Evolutionary conservation across 2,329 filamentous ascomycete species (phyloP), one percentile per base, ranked within the genome.

Genomic region (Cercospora zeae-maydis): DNA sequence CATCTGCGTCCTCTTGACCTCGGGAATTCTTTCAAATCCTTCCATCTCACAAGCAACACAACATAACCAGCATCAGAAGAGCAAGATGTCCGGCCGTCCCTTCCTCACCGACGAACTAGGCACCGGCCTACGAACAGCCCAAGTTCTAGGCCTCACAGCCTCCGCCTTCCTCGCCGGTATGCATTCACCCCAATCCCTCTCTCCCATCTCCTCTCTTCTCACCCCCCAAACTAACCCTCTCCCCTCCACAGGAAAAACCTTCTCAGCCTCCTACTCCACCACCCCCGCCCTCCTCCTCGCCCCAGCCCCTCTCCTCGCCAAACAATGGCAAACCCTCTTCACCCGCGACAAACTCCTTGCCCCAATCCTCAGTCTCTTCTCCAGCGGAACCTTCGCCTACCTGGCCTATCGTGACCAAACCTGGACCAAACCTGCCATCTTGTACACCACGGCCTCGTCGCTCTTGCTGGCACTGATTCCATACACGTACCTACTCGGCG

Each of bases 241-340:
- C 14, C 7, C 34, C 21, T 31, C 19, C n/a, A 45, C 75, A 76
- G 77, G 63, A 66, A 74, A 66, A 59, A 76, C 73, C 31, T 72
- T 71, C 56, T 59, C 72, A 69, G 13, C 67, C 60, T 61, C 66
- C 75, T 58, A 84, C 82, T 5, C 68, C 77, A 70, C 75, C 79
- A 62, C 65, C 77, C 85, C 85, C 1, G 78, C 82, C 42, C 74
- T 87, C 8, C 79, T 87, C 62, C 77, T 83, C 63, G 81, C 83
- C 0, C 85, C 85, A 1, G 79, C 82, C 1, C 80, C 80, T 1
- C 74, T 86, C 10, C 80, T 86, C 64, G 81, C 83, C 33, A 78
- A 77, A 39, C 85, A 87, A 74, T 88, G 84, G 84, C 69, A 73
- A 62, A 76, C 71, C 42, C 72, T 79, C 62, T 82, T 76, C 73